Evolutionary conservation across 1,284 basidiomycete genomes (phyloP).

Genomic region (Cryptococcus maquisensis): DNA sequence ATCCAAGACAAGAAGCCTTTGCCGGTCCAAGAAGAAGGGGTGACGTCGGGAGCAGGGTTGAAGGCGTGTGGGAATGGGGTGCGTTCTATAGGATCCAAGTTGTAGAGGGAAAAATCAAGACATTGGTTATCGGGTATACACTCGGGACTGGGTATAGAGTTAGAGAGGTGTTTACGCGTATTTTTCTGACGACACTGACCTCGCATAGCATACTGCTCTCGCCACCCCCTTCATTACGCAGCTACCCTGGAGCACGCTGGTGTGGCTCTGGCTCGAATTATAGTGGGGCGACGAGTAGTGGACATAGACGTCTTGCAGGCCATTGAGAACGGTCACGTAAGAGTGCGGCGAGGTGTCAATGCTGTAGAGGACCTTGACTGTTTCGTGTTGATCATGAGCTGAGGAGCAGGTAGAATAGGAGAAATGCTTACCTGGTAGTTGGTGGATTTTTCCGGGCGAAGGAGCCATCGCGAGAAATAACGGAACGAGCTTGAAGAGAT

Average conservation of each 20-base stretch:
- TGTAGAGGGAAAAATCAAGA: conserved; percentile 45
- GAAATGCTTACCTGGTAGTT: conserved; percentile 29
- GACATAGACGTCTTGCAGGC: conserved; percentile 38
- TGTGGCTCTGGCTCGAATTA: neutral
- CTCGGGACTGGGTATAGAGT: conserved; percentile 29
- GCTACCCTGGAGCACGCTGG: conserved; percentile 22
- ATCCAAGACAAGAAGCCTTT: conserved; percentile 44
- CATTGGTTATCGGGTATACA: conserved; percentile 33
- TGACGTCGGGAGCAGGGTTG: conserved; percentile 2
- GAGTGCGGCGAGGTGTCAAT: conserved; percentile 39
- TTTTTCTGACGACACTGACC: conserved; percentile 19
- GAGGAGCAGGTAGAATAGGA: neutral
- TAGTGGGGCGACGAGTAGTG: conserved; percentile 20
- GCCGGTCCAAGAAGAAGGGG: conserved; percentile 31
- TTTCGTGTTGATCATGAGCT: neutral
- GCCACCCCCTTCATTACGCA: conserved; percentile 35
- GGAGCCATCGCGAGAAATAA: conserved; percentile 26
- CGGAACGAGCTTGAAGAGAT: neutral
- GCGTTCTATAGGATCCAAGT: conserved; percentile 30
- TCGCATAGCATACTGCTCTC: conserved; percentile 42
- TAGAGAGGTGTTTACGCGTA: neutral
- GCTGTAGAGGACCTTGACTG: conserved; percentile 45
- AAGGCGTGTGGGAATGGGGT: conserved; percentile 13
- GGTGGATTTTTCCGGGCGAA: conserved; percentile 40
- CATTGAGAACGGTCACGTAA: conserved; percentile 36